Percentiles rank a stretch among this genome's conserved stretches.
Evolutionary conservation across 2,329 filamentous ascomycete species (phyloP).

Genomic region (Pestalotiopsis sp.): DNA sequence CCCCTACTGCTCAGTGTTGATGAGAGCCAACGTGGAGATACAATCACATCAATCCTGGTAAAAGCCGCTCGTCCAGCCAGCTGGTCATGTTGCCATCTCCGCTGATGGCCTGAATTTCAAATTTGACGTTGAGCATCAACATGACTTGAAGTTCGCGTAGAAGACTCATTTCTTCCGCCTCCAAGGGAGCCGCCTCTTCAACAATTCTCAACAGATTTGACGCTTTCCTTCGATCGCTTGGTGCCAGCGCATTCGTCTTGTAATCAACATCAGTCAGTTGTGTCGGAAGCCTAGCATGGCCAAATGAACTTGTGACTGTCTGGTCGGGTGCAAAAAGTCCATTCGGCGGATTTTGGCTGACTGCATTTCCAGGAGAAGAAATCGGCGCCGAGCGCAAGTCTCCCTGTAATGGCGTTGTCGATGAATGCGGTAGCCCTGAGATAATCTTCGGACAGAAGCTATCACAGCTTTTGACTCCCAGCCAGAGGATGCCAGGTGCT

Average conservation of each 20-base stretch:
- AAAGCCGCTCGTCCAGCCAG: conserved; percentile 53
- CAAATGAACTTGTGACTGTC: background rate
- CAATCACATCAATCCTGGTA: background rate
- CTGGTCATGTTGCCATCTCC: conserved; percentile 49
- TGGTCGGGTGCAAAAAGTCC: background rate
- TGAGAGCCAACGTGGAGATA: background rate
- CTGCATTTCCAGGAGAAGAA: too few species aligned
- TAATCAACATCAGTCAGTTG: conserved; percentile 16
- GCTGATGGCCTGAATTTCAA: conserved; percentile 75
- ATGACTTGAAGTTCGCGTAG: conserved; percentile 68
- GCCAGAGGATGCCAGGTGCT: conserved; percentile 60
- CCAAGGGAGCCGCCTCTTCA: conserved; percentile 25
- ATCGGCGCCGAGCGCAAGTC: background rate
- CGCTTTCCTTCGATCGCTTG: conserved; percentile 62
- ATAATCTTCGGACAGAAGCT: conserved; percentile 26
- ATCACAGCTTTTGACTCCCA: conserved; percentile 60
- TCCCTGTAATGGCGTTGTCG: background rate
- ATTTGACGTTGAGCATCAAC: conserved; percentile 74
- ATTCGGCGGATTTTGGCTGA: background rate
- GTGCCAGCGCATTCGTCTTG: conserved; percentile 45
- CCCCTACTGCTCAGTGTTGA: background rate
- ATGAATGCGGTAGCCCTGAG: too few species aligned
- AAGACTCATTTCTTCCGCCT: conserved; percentile 41
- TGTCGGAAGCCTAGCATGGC: background rate
- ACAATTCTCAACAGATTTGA: conserved; percentile 52